Conservation (phyloP, 2,329 filamentous ascomycete genomes). For the Didymella arachidicola region DNA sequence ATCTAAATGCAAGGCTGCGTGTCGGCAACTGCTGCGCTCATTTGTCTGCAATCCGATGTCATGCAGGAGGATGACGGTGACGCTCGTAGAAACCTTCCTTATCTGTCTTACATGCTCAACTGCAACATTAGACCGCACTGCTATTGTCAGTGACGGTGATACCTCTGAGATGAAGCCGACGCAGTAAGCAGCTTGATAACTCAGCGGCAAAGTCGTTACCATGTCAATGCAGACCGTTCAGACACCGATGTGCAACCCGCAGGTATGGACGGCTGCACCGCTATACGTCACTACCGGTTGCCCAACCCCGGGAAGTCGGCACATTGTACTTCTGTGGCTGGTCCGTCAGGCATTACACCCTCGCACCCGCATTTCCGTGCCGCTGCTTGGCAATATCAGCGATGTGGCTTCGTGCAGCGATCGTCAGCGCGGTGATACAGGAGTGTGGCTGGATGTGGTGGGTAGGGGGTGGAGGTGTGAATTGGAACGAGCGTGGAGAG, state of each 20-base stretch:
- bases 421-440: slow-evolving; percentile 2
- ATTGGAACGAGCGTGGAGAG: too few species aligned
- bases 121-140: background rate
- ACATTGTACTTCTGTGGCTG: background rate
- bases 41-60: background rate
- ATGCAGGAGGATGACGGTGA: background rate
- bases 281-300: background rate
- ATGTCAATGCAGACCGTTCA: background rate
- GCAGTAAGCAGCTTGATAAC: background rate
- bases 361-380: background rate
- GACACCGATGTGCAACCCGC: background rate
- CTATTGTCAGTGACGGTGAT: background rate
- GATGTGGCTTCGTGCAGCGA: background rate
- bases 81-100: background rate
- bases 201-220: background rate
- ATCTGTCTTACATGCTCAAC: background rate
- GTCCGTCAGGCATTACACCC: background rate
- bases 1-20: background rate
- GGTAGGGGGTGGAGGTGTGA: background rate
- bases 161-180: background rate
- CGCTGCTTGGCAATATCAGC: slow-evolving; percentile 5
- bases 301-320: background rate
- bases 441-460: slow-evolving; percentile 2
- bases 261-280: background rate
- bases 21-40: background rate